A percentile compares a stretch with the other conserved stretches of the same genome.
phyloP scores from a whole-genome alignment of 305 asterid species.

The Rubia occidens region DNA sequence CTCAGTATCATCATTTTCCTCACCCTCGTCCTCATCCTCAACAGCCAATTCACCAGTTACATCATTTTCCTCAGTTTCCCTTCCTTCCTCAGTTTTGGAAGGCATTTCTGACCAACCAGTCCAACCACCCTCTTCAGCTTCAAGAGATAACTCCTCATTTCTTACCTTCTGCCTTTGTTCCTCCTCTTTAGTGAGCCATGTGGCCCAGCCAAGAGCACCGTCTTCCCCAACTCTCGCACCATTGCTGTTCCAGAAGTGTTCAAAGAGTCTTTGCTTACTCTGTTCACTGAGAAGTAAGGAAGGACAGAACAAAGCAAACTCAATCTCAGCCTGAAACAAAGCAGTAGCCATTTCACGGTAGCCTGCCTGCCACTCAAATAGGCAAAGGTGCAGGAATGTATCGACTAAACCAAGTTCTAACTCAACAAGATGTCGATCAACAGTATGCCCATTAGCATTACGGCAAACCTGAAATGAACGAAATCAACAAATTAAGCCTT shows the following conservation, averaged over 20 bases:
- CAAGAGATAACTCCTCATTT: conserved; percentile 43
- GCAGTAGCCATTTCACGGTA: conserved; percentile 93
- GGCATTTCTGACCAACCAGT: conserved; percentile 83
- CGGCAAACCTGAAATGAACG: conserved; percentile 45
- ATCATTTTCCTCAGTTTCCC: conserved; percentile 32
- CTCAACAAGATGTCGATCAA: conserved; percentile 45
- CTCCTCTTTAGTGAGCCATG: conserved; percentile 92
- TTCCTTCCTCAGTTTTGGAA: conserved; percentile 39
- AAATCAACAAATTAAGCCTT: conserved; percentile 25
- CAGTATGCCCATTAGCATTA: conserved; percentile 31
- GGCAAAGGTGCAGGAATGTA: conserved; percentile 67
- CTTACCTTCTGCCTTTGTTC: conserved; percentile 66
- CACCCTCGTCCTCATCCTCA: conserved; percentile 49
- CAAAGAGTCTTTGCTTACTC: conserved; percentile 76
- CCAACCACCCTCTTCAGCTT: conserved; percentile 87
- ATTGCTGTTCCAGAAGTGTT: conserved; percentile 85
- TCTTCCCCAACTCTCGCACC: conserved; percentile 97
- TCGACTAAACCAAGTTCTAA: conserved; percentile 80
- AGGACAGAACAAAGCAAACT: conserved; percentile 74
- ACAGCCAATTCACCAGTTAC: conserved; percentile 30
- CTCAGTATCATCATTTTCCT: conserved; percentile 67
- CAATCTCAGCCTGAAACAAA: conserved; percentile 85
- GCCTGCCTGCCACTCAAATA: conserved; percentile 96
- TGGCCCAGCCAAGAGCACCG: conserved; percentile 91
- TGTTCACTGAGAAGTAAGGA: conserved; percentile 73